Base-by-base conservation (phyloP, 805 yeast species). In the Zygosaccharomyces kombuchaensis region DNA sequence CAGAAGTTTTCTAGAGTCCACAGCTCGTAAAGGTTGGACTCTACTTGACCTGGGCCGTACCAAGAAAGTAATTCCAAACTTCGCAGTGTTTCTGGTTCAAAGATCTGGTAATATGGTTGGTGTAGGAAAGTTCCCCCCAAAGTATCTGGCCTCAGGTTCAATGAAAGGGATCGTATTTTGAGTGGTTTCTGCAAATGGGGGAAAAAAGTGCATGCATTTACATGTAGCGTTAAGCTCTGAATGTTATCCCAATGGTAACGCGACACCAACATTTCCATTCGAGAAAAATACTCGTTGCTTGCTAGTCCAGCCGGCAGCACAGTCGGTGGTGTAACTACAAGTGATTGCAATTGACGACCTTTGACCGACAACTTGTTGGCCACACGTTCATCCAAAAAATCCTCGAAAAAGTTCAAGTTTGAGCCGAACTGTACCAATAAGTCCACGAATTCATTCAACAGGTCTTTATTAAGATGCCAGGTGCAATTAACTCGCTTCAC, bases 1-100 rank as follows among this genome's bases (percentile, higher is more conserved):
- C 54, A 58, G 44, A 67, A 63, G 25, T 63, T 65, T 42, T 54
- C 47, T 19, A 65, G 44, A 10, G 50, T 53, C 60, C 62, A 63
- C 29, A 47, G 17, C 10, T 49, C 48, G 46, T 60, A 62, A 27
- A 61, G 30, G 34, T 57, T 48, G 14, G 29, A 19, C 14, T 55
- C 57, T 12, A 58, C 50, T 12, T 48, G 48, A 7, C 45, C 44
- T 13, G 55, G 56, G 37, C 62, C 65, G 48, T 60, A 67, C 74
- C 74, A 70, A 6, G 73, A 69, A 9, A 68, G 56, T 8, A 70
- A 57, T 10, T 68, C 65, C 16, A 70, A 48, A 9, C 56, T 56
- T 44, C 62, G 57, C 42, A 70, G 50, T 12, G 40, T 36, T 3
- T 50, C 44, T 0, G 51, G 43, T 48, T 69, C 69, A 44, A 70